Conservation (phyloP, 2,329 filamentous ascomycete genomes). For the Alternaria infectoria region DNA sequence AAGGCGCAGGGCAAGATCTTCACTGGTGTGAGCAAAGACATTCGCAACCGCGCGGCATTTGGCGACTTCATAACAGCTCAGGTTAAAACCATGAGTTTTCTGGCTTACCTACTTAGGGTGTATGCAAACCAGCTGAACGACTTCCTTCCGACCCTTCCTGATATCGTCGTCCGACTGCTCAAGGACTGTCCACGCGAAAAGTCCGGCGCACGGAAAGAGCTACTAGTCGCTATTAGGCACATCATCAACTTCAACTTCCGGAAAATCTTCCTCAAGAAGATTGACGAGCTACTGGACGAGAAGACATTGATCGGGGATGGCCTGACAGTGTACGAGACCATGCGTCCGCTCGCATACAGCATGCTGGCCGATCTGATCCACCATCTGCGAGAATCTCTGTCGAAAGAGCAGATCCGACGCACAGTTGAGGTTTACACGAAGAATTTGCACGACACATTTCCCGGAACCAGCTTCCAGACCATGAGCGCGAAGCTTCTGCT, state of each 20-base stretch:
- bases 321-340: constrained; percentile 93
- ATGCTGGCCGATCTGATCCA: constrained; percentile 99
- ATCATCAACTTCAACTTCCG: constrained; percentile 99
- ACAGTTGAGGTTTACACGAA: constrained; percentile 97
- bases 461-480: constrained; percentile 97
- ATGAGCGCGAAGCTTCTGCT: constrained; percentile 98
- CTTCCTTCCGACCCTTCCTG: constrained; percentile 83
- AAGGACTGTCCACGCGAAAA: constrained; percentile 96
- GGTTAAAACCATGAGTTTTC: constrained; percentile 98
- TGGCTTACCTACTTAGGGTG: constrained; percentile 88
- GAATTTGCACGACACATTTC: constrained; percentile 93
- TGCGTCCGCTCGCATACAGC: constrained; percentile 93
- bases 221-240: constrained; percentile 94
- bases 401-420: constrained; percentile 88
- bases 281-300: constrained; percentile 94
- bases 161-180: constrained; percentile 86
- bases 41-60: constrained; percentile 92
- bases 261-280: constrained; percentile 91
- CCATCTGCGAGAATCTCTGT: constrained; percentile 88
- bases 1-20: constrained; percentile 80
- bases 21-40: constrained; percentile 89
- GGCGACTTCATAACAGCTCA: constrained; percentile 98
- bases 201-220: constrained; percentile 89
- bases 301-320: constrained; percentile 94
- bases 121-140: constrained; percentile 87